phyloP scores from a whole-genome alignment of 176 grass and related monocot species.

The Zea luxurians region DNA sequence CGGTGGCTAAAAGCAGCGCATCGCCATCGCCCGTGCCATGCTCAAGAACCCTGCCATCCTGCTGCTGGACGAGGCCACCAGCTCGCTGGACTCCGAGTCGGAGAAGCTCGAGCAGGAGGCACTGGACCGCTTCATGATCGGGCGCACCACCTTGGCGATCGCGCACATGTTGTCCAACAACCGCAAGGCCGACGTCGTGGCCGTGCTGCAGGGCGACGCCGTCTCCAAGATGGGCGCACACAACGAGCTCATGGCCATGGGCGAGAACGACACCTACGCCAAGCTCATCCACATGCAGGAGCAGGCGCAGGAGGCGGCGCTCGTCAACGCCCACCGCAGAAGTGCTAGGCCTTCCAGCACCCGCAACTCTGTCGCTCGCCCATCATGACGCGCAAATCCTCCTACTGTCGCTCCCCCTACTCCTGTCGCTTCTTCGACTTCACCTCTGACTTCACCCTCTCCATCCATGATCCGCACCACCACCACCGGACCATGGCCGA shows the following conservation, averaged over 20 bases:
- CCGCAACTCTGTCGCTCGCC: slow-evolving; percentile 92
- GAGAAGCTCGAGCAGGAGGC: slow-evolving; percentile 98
- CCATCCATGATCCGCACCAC: slow-evolving; percentile 50
- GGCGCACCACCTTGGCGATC: slow-evolving; percentile 91
- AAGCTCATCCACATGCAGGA: slow-evolving; percentile 97
- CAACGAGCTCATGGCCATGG: slow-evolving; percentile 80
- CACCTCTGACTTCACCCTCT: slow-evolving; percentile 72
- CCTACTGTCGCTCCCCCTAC: slow-evolving; percentile 83
- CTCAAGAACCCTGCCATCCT: slow-evolving; percentile 94
- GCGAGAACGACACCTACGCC: slow-evolving; percentile 68
- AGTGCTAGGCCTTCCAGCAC: slow-evolving; percentile 89
- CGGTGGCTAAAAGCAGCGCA: slow-evolving; percentile 90
- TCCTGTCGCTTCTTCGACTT: slow-evolving; percentile 85
- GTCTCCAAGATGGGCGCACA: slow-evolving; percentile 84
- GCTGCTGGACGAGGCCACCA: slow-evolving; percentile 91
- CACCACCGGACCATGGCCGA: neutral
- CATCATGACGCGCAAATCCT: slow-evolving; percentile 92
- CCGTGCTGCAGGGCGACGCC: slow-evolving; percentile 75
- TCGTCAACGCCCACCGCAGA: slow-evolving; percentile 65
- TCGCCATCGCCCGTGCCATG: slow-evolving; percentile 93
- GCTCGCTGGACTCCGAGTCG: slow-evolving; percentile 88
- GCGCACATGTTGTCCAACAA: slow-evolving; percentile 89
- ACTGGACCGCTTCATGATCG: slow-evolving; percentile 97
- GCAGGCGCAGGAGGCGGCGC: slow-evolving; percentile 84
- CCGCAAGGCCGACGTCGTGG: slow-evolving; percentile 92